Base-by-base conservation (phyloP, 768 basidiomycete genomes). In the Rhodotorula babjevae region DNA sequence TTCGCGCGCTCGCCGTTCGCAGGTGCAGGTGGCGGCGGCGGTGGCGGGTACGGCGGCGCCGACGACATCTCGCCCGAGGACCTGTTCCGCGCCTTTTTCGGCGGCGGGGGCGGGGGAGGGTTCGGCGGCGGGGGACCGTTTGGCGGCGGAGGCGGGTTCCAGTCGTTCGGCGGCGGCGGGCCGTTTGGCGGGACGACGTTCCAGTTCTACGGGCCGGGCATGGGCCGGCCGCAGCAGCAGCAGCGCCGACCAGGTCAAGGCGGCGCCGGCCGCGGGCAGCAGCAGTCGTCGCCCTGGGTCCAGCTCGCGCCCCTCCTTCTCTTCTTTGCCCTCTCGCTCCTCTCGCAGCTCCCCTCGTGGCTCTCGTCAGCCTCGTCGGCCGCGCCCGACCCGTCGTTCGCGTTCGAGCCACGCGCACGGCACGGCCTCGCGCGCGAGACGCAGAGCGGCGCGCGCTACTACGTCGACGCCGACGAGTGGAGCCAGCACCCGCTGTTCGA, bases 21-120 rank as follows among this genome's bases (percentile, higher is more conserved):
- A 27, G 64, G 61, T 3, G 65, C 65, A 27, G 52, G 57, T 10
- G 33, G 36, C 40, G 69, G 49, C n/a, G n/a, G n/a, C n/a, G n/a
- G n/a, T n/a, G n/a, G 44, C 47, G 40, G n/a, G 33, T 57, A 58
- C 12, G 58, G 66, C 19, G 71, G 62, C 18, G 64, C 85, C 18
- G 69, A 87, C 65, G 95, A 97, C 81, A 83, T 98, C 77, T 93
- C 90, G 67, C 93, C 95, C 10, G 95, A 97, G 81, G 95, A 97
- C 72, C 80, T 98, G 67, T 97, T 98, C 84, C 93, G 96, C 79
- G 92, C 93, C 90, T 96, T 98, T 86, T 98, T 98, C 80, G 84
- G 67, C 3, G 84, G 90, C 2, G 85, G 84, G 65, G 76, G 55
- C 6, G 52, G 59, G n/a, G n/a, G n/a, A n/a, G 59, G 40, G 50